phyloP scores from a whole-genome alignment of 2,329 filamentous ascomycete species.

The Magnaporthiopsis rhizophila region DNA sequence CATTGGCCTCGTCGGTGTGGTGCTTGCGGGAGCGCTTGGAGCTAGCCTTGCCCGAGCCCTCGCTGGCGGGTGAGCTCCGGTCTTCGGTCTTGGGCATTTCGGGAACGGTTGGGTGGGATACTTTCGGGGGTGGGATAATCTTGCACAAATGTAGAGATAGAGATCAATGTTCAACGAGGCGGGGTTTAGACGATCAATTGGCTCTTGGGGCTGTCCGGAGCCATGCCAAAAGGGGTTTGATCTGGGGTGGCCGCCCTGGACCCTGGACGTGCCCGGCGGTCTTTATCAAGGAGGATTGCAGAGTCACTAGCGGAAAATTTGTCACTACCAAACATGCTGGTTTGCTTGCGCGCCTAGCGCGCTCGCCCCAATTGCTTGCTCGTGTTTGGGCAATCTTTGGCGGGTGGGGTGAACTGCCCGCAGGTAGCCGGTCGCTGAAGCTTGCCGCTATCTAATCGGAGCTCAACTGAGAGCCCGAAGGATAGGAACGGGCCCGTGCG shows the following conservation, averaged over 20 bases:
- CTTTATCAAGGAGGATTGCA: neutral
- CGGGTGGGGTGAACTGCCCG: too few relatives aligned
- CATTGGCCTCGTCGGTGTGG: constrained; percentile 14
- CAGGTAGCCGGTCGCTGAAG: too few relatives aligned
- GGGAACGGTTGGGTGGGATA: neutral
- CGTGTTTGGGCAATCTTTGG: too few relatives aligned
- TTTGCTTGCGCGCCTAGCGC: neutral
- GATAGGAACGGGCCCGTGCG: neutral
- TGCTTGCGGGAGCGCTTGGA: constrained; percentile 4
- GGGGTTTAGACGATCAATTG: neutral
- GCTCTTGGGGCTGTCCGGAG: neutral
- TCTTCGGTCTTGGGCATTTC: constrained; percentile 6
- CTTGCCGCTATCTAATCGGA: too few relatives aligned
- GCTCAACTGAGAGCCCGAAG: too few relatives aligned
- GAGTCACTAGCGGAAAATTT: neutral
- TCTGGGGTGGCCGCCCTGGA: neutral
- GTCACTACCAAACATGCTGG: neutral
- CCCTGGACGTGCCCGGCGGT: neutral
- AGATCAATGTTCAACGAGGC: neutral
- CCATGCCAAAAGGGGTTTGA: neutral
- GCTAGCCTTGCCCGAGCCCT: constrained; percentile 4
- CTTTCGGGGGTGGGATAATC: too few relatives aligned
- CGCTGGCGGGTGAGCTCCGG: constrained; percentile 7
- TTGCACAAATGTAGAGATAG: too few relatives aligned
- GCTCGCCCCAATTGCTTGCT: neutral